phyloP scores from a whole-genome alignment of 2,329 filamentous ascomycete genomes.

The Endoconidiophora laricicola region DNA sequence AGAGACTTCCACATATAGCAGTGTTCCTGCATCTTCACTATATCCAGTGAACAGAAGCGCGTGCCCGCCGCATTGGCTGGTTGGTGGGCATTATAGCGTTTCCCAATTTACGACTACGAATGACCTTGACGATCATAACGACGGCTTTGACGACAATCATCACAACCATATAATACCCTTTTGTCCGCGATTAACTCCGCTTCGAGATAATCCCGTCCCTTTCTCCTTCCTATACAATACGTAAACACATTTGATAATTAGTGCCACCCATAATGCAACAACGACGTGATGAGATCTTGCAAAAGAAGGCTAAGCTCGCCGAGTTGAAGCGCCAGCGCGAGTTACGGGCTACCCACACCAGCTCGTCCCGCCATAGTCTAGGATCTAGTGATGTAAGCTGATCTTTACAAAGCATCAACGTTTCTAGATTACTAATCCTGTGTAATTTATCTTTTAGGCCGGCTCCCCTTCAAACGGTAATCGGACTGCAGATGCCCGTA shows the following conservation, averaged over 20 bases:
- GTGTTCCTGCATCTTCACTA: not conserved
- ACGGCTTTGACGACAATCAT: not conserved
- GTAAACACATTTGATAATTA: not conserved
- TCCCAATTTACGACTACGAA: too few species aligned
- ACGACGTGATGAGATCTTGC: conserved; percentile 87
- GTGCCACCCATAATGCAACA: conserved; percentile 33
- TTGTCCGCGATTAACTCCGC: not conserved
- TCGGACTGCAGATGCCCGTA: conserved; percentile 44
- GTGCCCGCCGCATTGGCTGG: not conserved
- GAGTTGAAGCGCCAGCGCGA: conserved; percentile 90
- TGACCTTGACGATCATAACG: too few species aligned
- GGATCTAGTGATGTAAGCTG: conserved; percentile 51
- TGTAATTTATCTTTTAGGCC: not conserved
- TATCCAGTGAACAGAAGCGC: not conserved
- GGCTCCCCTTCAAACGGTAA: conserved; percentile 16
- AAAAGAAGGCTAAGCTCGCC: conserved; percentile 91
- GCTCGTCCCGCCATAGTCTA: conserved; percentile 49
- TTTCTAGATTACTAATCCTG: not conserved
- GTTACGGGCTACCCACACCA: conserved; percentile 60
- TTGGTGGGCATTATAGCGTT: too few species aligned
- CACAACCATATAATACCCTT: not conserved
- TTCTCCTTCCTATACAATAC: not conserved
- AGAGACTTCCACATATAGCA: too few species aligned
- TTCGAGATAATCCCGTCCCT: not conserved
- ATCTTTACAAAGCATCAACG: conserved; percentile 11